Evolutionary conservation across 2,329 filamentous ascomycete genomes (phyloP).

Genomic region (Cladosporium velox): DNA sequence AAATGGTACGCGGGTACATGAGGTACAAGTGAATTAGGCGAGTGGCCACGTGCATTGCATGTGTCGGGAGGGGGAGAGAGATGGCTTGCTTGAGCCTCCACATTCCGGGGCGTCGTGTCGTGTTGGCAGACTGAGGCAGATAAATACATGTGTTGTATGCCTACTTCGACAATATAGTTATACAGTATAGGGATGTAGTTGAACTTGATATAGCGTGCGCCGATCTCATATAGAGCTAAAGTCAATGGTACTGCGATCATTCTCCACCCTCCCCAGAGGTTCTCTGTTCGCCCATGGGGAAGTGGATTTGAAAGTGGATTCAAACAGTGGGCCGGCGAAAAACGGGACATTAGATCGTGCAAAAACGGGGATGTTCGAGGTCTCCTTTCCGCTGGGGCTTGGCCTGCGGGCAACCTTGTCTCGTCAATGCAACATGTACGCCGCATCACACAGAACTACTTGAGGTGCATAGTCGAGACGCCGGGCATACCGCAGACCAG

Average conservation of each 20-base stretch:
- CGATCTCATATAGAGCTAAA: constrained; percentile 10
- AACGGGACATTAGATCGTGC: not conserved
- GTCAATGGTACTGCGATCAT: constrained; percentile 15
- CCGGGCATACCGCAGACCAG: constrained; percentile 16
- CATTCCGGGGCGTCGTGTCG: constrained; percentile 1
- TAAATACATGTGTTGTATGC: not conserved
- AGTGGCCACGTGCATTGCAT: constrained; percentile 17
- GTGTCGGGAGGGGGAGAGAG: not conserved
- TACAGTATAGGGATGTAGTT: not conserved
- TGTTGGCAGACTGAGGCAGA: not conserved
- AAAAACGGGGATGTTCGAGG: not conserved
- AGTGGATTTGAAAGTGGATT: constrained; percentile 6
- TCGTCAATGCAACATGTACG: constrained; percentile 14
- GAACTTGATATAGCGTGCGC: not conserved
- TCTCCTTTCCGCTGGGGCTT: constrained; percentile 5
- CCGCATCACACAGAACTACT: constrained; percentile 6
- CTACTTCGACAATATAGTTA: too few species aligned
- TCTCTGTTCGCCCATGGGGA: constrained; percentile 6
- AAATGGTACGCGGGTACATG: constrained; percentile 7
- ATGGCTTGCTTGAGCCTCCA: constrained; percentile 11
- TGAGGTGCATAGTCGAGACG: constrained; percentile 11
- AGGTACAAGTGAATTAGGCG: constrained; percentile 8
- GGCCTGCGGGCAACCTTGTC: constrained; percentile 18
- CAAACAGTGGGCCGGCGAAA: constrained; percentile 7
- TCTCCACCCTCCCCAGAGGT: constrained; percentile 2